Base-by-base conservation (phyloP, 73 alveolate genomes). In the Paramecium pentaurelia region DNA sequence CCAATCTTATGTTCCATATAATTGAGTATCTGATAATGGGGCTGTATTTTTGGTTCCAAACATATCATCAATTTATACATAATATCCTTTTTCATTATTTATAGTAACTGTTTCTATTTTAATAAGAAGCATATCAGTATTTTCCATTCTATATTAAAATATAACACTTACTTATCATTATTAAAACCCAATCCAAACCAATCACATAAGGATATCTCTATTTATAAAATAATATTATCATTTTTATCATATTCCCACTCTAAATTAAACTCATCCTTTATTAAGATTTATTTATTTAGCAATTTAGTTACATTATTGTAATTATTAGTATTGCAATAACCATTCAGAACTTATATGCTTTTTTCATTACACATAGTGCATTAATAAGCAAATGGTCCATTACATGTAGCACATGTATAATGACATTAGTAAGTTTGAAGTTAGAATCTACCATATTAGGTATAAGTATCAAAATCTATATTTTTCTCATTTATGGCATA, bases 131-230 rank as follows among this genome's bases (percentile, higher is more conserved):
- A 80, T 80, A 25, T 80, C 91, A 18, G 91, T 80, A 45, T 49
- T 27, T 10, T 10, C 20, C 91, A 80, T 80, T 27, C 75, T 45
- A 32, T 34, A 27, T 25, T 30, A 22, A 25, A 64, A 28, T 28
- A 25, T 14, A 64, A 9, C 2, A 10, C 9, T 64, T 64, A 64
- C 84, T 64, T 28, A 64, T 64, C 84, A 9, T 20, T 64, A 25
- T 47, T 80, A 27, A 80, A 80, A 12, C 91, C 91, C 34, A 80
- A 80, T 1, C 91, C 91, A 49, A 80, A 80, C 91, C 91, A 80
- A 80, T 49, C 58, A 80, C 77, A 42, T 80, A 7, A 6, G 4
- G 45, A 32, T n/a, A 80, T 80, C 18, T 80, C 75, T 8, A 80
- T 45, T 47, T 32, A 25, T 18, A 80, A 45, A 3, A 27, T 27